A percentile compares a stretch with the other conserved stretches of the same genome.
These are phyloP conservation scores for Lactarius trivialis DNA, from an alignment of 768 basidiomycete species.

Conservation along the genomic window DNA sequence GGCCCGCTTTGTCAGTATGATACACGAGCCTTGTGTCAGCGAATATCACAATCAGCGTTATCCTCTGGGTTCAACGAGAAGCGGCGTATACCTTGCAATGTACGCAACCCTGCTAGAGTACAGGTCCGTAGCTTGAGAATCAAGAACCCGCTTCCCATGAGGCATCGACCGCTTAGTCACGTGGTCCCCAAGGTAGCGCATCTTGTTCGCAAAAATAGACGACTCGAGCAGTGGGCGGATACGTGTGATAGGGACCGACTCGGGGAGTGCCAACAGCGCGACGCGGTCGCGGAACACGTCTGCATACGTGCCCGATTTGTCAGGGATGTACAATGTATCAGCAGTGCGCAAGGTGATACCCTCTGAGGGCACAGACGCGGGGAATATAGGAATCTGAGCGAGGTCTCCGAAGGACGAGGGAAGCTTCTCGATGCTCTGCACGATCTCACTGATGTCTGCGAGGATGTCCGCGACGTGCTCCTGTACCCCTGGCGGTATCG, in stretches of 20 bases:
- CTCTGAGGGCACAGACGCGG: constrained; percentile 3
- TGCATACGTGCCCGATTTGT: constrained; percentile 18
- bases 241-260: neutral
- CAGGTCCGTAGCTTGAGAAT: constrained; percentile 8
- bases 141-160: constrained; percentile 6
- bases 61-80: neutral
- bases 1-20: neutral
- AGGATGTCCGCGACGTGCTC: constrained; percentile 19
- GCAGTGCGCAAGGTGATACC: constrained; percentile 1
- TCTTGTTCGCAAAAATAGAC: constrained; percentile 8
- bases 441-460: constrained; percentile 16
- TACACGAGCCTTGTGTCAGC: constrained; percentile 7
- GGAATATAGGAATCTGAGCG: constrained; percentile 12
- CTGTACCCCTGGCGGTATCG: neutral
- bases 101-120: constrained; percentile 17
- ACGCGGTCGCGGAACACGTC: constrained; percentile 16
- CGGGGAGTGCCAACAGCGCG: constrained; percentile 15
- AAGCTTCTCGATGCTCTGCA: neutral
- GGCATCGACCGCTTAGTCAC: constrained; percentile 12
- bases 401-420: constrained; percentile 10
- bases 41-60: neutral
- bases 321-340: constrained; percentile 25
- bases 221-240: constrained; percentile 18
- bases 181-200: constrained; percentile 9
- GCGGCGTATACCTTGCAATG: constrained; percentile 9